A percentile compares a stretch with the other conserved stretches of the same genome.
Conservation (phyloP, 352 stramenopile species). For the Globisporangium rhizosaccharum region DNA sequence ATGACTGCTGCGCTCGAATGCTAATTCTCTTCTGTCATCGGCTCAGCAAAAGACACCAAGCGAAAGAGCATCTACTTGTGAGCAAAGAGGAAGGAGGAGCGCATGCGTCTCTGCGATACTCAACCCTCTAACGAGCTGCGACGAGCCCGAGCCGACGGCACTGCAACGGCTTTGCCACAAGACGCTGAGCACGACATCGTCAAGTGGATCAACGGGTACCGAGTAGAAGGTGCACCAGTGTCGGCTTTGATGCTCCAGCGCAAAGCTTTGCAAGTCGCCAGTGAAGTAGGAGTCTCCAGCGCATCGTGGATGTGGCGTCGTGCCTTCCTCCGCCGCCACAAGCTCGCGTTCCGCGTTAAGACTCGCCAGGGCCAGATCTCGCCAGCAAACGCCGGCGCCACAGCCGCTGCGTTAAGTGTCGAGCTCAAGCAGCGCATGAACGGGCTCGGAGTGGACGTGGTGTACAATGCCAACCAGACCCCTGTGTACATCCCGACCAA, state of each 20-base stretch:
- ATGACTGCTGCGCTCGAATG: no score
- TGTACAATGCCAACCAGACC: conserved; percentile 13
- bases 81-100: no score
- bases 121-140: no score
- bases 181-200: not conserved
- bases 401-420: not conserved
- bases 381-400: not conserved
- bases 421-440: not conserved
- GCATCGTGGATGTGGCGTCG: conserved; percentile 1
- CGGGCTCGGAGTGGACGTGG: conserved; percentile 5
- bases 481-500: conserved; percentile 15
- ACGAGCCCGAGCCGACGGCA: no score
- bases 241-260: not conserved
- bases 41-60: no score
- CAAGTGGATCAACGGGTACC: not conserved
- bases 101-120: no score
- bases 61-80: no score
- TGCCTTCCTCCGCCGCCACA: conserved; percentile 4
- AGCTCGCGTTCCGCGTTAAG: not conserved
- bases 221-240: not conserved
- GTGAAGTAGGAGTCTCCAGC: not conserved
- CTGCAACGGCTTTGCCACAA: not conserved
- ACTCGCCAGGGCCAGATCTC: conserved; percentile 2
- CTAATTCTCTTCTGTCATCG: no score
- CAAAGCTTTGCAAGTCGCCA: not conserved